Conservation (phyloP, 177 flowering plant species). For the Vitis hybrid region DNA sequence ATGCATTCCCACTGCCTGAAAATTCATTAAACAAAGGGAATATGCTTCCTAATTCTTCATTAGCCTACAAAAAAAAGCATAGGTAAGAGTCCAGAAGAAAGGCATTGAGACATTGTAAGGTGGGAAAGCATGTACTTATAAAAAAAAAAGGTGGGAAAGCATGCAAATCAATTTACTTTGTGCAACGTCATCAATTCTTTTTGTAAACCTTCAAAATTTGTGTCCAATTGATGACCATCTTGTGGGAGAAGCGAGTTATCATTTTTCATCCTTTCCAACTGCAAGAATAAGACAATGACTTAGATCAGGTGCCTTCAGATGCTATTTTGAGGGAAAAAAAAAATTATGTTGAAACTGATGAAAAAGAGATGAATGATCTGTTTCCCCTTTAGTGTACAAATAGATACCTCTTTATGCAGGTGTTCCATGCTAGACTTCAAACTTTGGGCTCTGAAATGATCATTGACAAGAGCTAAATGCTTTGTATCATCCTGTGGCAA, state of each 20-base stretch:
- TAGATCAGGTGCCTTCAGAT: neutral
- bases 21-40: conserved; percentile 66
- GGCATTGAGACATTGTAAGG: neutral
- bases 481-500: conserved; percentile 21
- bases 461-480: conserved; percentile 33
- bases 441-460: conserved; percentile 35
- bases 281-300: conserved; percentile 21
- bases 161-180: conserved; percentile 38
- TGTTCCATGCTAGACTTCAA: conserved; percentile 73
- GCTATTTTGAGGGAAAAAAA: no score
- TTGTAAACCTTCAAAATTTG: conserved; percentile 45
- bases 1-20: conserved; percentile 62
- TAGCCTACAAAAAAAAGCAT: conserved; percentile 45
- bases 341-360: no score
- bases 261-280: conserved; percentile 89
- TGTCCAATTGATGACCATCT: conserved; percentile 33
- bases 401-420: conserved; percentile 70
- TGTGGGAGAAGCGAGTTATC: conserved; percentile 53
- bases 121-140: neutral
- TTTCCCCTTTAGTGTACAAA: neutral
- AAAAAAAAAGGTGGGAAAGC: neutral
- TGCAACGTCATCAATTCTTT: conserved; percentile 56
- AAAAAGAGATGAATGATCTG: neutral
- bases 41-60: conserved; percentile 62
- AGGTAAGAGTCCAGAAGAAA: conserved; percentile 1